Percentiles rank a stretch among this genome's conserved stretches.
phyloP scores from a whole-genome alignment of 2,329 filamentous ascomycete species.

The Xylaria sp. region DNA sequence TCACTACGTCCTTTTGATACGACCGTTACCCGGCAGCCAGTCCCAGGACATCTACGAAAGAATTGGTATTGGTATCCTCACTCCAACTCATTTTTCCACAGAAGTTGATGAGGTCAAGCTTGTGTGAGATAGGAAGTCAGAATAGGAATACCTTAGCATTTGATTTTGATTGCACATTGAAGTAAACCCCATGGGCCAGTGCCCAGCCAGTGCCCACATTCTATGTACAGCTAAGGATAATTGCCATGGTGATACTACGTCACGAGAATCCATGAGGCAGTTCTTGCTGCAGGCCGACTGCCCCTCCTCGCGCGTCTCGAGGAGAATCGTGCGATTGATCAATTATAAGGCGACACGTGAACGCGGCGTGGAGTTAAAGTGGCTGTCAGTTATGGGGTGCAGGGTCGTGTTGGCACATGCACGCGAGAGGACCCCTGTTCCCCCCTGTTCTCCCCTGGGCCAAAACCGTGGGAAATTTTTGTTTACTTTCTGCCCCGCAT shows the following conservation, averaged over 20 bases:
- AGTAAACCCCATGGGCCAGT: not conserved
- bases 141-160: not conserved
- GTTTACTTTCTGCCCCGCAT: slow-evolving; percentile 49
- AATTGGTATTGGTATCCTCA: slow-evolving; percentile 5
- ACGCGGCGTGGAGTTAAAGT: slow-evolving; percentile 24
- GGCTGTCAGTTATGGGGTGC: slow-evolving; percentile 1
- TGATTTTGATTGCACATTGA: not conserved
- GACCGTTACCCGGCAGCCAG: not conserved
- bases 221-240: slow-evolving; percentile 12
- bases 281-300: slow-evolving; percentile 4
- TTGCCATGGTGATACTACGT: slow-evolving; percentile 35
- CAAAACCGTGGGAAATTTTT: slow-evolving; percentile 36
- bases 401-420: slow-evolving; percentile 11
- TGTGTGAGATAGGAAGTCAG: slow-evolving; percentile 19
- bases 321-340: slow-evolving; percentile 22
- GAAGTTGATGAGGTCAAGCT: slow-evolving; percentile 27
- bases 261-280: slow-evolving; percentile 6
- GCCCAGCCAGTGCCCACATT: no score
- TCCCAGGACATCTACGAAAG: not conserved
- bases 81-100: not conserved
- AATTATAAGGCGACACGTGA: slow-evolving; percentile 40
- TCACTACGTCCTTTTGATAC: slow-evolving; percentile 12
- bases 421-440: slow-evolving; percentile 4
- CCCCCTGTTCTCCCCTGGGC: slow-evolving; percentile 7
- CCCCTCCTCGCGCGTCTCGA: not conserved